Base-by-base conservation (phyloP, 495 filamentous ascomycete species). In the Podospora tetraspora region DNA sequence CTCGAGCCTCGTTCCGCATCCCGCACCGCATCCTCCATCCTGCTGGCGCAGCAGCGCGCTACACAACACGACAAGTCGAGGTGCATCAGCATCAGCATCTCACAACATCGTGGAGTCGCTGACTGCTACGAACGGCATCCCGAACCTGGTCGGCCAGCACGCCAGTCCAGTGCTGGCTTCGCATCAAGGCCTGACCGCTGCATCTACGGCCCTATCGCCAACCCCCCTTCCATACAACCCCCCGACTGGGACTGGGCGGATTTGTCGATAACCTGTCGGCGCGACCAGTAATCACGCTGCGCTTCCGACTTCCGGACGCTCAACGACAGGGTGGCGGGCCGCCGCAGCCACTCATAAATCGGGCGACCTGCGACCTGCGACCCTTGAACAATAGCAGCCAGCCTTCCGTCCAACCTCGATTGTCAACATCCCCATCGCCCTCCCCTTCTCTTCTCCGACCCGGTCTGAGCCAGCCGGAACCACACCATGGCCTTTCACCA, bases 401-500 rank as follows among this genome's bases (percentile, higher is more conserved):
- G 21, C 43, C 24, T 13, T 27, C n/a, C 19, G 12, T 66, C 24
- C 56, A 66, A 32, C 58, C 29, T 57, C 65, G 60, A 25, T 22
- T 30, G 52, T 25, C 43, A n/a, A 58, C 63, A 21, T 58, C 22
- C 25, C 37, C 57, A 27, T 59, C 61, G 58, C 60, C 24, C 65
- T 62, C 37, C 22, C 43, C 57, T 27, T 43, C 24, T 58, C 52
- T 16, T 8, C 43, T 1, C 43, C 43, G 43, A 52, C 43, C 32
- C 43, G 43, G 43, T 52, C n/a, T 8, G 43, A 52, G 43, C 43
- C 43, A 52, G 43, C 43, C 43, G 43, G 43, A 52, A 52, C 1
- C 66, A n/a, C 62, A 76, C 59, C 70, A 97, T 97, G 93, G 93
- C 93, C 4, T 95, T 96, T 77, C 92, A 89, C 37, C 88, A 92